phyloP scores from a whole-genome alignment of 257 asterid species.

The Scutellaria barbata region DNA sequence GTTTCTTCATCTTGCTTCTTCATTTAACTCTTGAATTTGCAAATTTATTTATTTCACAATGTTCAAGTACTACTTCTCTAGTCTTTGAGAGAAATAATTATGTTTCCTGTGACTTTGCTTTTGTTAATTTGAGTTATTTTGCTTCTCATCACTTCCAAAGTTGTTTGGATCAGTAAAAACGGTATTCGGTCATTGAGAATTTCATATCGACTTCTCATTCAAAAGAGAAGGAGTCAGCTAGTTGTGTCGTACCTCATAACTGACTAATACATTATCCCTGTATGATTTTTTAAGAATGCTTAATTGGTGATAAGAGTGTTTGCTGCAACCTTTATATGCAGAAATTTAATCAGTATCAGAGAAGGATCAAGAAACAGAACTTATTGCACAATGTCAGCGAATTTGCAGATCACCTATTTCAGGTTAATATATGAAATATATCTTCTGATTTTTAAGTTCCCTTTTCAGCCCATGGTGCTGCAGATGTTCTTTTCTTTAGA shows the following conservation, averaged over 20 bases:
- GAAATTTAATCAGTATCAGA: conserved; percentile 53
- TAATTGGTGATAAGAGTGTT: conserved; percentile 15
- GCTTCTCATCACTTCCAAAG: conserved; percentile 4
- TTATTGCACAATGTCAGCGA: conserved; percentile 64
- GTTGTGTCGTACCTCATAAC: conserved; percentile 11
- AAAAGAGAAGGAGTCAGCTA: conserved; percentile 1
- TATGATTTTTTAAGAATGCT: background rate
- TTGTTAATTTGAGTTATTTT: background rate
- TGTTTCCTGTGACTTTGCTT: background rate
- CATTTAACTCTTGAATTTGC: conserved; percentile 2
- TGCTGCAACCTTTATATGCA: conserved; percentile 41
- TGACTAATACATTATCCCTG: background rate
- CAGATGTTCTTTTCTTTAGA: background rate
- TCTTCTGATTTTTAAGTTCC: background rate
- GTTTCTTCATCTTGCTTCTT: too few relatives aligned
- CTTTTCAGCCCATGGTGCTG: conserved; percentile 2
- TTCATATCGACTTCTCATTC: background rate
- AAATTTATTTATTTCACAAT: background rate
- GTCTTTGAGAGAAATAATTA: background rate
- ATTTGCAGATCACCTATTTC: conserved; percentile 73
- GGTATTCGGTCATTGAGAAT: background rate
- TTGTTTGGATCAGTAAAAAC: conserved; percentile 15
- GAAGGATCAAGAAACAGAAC: conserved; percentile 60
- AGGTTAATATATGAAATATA: conserved; percentile 49
- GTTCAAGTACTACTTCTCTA: background rate